Evolutionary conservation across 2,329 filamentous ascomycete species (phyloP).

Genomic region (Fragosphaeria purpurea): DNA sequence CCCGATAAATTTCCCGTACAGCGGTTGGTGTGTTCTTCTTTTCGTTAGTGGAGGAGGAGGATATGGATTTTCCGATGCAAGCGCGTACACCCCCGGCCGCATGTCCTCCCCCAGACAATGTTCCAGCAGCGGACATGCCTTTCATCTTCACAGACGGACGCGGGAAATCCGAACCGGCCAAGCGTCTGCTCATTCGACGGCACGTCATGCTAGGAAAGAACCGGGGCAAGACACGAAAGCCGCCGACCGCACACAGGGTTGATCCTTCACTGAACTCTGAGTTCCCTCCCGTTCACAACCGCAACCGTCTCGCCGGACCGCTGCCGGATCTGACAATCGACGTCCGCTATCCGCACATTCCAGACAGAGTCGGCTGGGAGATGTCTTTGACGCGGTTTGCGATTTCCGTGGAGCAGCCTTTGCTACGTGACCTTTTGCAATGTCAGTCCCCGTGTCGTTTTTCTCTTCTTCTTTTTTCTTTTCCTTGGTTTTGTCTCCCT

Average conservation of each 20-base stretch:
- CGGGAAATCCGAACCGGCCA: slow-evolving; percentile 20
- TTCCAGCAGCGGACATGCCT: not conserved
- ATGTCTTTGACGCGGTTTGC: slow-evolving; percentile 18
- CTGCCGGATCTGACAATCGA: not conserved
- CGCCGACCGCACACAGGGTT: not conserved
- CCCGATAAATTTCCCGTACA: no score
- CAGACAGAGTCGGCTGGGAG: slow-evolving; percentile 12
- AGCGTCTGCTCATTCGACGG: slow-evolving; percentile 27
- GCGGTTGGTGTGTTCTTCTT: no score
- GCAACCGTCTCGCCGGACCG: no score
- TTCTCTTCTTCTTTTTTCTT: no score
- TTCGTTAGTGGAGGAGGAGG: no score
- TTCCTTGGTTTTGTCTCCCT: no score
- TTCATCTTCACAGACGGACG: slow-evolving; percentile 1
- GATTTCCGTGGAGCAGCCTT: slow-evolving; percentile 17
- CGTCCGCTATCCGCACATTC: slow-evolving; percentile 4
- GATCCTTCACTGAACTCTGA: no score
- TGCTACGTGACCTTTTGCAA: slow-evolving; percentile 16
- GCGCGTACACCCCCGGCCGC: no score
- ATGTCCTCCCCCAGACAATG: no score
- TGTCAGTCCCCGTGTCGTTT: no score
- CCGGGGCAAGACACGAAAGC: slow-evolving; percentile 16
- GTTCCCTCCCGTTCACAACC: no score
- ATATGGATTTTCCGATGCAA: no score
- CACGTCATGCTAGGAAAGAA: slow-evolving; percentile 35